Evolutionary conservation across 1,139 yeast genomes (phyloP).

Genomic region (Blastobotrys malaysiensis): DNA sequence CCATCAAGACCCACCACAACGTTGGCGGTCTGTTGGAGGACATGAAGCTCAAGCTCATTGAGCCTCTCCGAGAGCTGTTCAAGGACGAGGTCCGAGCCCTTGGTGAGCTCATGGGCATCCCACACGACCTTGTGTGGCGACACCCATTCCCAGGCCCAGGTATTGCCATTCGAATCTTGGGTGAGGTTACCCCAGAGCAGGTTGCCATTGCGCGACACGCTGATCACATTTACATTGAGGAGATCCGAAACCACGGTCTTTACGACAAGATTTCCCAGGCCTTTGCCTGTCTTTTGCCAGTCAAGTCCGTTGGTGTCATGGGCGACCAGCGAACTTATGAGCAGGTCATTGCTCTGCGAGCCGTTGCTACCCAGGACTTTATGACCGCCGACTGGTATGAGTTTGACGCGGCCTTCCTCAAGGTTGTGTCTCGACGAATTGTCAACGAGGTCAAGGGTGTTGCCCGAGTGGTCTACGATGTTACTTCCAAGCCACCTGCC

Average conservation of each 20-base stretch:
- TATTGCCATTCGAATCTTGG: conserved; percentile 94
- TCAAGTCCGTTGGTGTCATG: conserved; percentile 98
- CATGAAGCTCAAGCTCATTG: conserved; percentile 97
- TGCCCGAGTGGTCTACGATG: conserved; percentile 97
- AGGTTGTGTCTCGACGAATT: conserved; percentile 89
- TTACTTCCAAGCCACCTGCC: conserved; percentile 98
- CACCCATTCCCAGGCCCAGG: conserved; percentile 99
- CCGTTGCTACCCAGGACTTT: conserved; percentile 94
- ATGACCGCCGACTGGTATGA: conserved; percentile 99
- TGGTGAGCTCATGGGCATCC: conserved; percentile 92
- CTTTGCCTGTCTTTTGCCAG: conserved; percentile 94
- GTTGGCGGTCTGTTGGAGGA: conserved; percentile 97
- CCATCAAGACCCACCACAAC: conserved; percentile 98
- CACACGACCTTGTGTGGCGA: conserved; percentile 98
- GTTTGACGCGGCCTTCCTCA: conserved; percentile 87
- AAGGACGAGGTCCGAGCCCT: conserved; percentile 97
- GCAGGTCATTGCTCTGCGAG: conserved; percentile 97
- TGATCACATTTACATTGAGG: conserved; percentile 91
- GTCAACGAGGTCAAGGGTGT: conserved; percentile 99
- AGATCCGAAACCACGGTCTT: conserved; percentile 75
- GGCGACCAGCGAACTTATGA: conserved; percentile 99
- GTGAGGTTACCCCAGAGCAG: conserved; percentile 91
- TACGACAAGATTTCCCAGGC: conserved; percentile 95
- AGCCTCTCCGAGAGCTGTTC: conserved; percentile 96
- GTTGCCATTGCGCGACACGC: conserved; percentile 97